Conservation (phyloP, 306 rosid genomes). For the Cucumis hystrix region DNA sequence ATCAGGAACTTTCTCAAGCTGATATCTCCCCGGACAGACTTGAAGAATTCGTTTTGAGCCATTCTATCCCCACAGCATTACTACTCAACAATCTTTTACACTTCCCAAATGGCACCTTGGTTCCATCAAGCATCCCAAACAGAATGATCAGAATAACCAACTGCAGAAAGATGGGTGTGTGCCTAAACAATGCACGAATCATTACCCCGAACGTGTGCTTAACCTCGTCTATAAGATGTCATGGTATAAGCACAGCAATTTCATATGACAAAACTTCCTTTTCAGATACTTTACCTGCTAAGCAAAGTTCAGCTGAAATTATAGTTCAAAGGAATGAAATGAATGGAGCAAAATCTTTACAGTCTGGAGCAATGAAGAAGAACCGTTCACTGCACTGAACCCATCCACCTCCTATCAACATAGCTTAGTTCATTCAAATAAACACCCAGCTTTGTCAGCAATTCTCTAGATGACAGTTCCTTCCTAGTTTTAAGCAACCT, state of each 20-base stretch:
- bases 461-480: background rate
- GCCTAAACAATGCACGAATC: conserved; percentile 41
- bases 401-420: background rate
- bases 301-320: background rate
- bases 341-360: conserved; percentile 7
- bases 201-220: conserved; percentile 32
- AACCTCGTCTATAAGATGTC: conserved; percentile 33
- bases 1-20: conserved; percentile 32
- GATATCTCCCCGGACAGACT: conserved; percentile 17
- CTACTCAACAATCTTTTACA: conserved; percentile 27
- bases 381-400: background rate
- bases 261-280: conserved; percentile 9
- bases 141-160: conserved; percentile 36
- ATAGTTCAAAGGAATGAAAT: conserved; percentile 10
- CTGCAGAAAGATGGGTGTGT: conserved; percentile 21
- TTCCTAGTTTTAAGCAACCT: background rate
- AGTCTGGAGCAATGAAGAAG: background rate
- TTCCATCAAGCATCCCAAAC: conserved; percentile 37
- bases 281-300: background rate
- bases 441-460: background rate
- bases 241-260: conserved; percentile 35
- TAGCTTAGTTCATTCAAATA: conserved; percentile 3
- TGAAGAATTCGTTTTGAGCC: conserved; percentile 32
- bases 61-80: conserved; percentile 38
- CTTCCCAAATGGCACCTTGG: conserved; percentile 41